Base-by-base conservation (phyloP, 495 filamentous ascomycete genomes). In the Tuber indicum region DNA sequence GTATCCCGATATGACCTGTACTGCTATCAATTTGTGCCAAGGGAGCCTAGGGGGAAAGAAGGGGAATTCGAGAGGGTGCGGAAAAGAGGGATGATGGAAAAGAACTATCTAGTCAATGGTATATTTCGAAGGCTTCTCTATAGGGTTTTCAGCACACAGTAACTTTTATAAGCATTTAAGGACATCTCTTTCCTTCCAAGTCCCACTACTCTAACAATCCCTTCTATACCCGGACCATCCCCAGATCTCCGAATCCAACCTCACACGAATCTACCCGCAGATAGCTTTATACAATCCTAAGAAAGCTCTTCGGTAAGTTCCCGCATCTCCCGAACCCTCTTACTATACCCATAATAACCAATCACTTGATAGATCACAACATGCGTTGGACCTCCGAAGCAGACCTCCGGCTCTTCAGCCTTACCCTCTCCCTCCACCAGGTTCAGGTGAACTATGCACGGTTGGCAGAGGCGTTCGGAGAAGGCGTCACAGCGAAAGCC, bases 401-500 rank as follows among this genome's bases (percentile, higher is more conserved):
- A 21, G 73, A 74, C 26, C 39, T 62, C 73, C 73, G 49, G 41
- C 45, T 74, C 47, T 66, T 66, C 26, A 36, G 58, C 5, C 73
- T 74, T 16, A 58, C 32, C 19, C 73, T 74, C 49, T 36, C 46
- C 8, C 41, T 36, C 49, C 73, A 62, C 46, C 47, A 62, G 73
- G 46, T 62, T 14, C 52, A 74, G 36, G n/a, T 62, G 39, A 43
- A 74, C 21, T 74, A 74, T 32, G 39, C 73, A 5, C 3, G 41
- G 9, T 3, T 74, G 39, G 73, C 73, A 23, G 73, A 74, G 62
- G 46, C 43, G 6, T 74, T 74, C 44, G 73, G 73, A n/a, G 21
- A 66, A 42, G 73, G 73, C 62, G 46, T 74, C 42, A 62, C 73
- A n/a, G 73, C 45, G 9, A 62, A 62, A 62, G 73, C 73, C 21